Evolutionary conservation across 2,329 filamentous ascomycete genomes (phyloP).

Genomic region (Aspergillus sp.): DNA sequence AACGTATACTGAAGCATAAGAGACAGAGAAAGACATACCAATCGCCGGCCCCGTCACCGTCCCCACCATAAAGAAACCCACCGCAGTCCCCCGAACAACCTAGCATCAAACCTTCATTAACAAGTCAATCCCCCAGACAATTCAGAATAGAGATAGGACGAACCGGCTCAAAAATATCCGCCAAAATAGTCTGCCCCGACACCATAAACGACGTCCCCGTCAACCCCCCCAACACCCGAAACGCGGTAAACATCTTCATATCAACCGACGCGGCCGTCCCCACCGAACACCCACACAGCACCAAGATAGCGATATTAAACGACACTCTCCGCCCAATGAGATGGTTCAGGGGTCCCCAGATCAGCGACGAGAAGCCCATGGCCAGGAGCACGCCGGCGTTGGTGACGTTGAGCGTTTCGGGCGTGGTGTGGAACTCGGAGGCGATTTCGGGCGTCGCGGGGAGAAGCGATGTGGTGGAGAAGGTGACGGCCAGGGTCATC

Average conservation of each 20-base stretch:
- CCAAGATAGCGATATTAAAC: conserved; percentile 35
- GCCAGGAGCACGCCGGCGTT: conserved; percentile 39
- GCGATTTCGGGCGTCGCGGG: conserved; percentile 43
- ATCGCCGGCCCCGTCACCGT: conserved; percentile 45
- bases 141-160: not conserved
- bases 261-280: conserved; percentile 33
- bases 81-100: conserved; percentile 44
- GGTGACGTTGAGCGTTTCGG: conserved; percentile 36
- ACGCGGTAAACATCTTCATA: conserved; percentile 36
- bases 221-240: conserved; percentile 36
- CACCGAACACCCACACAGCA: conserved; percentile 32
- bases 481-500: conserved; percentile 43
- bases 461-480: conserved; percentile 44
- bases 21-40: conserved; percentile 25
- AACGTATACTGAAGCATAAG: not conserved
- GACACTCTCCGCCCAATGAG: conserved; percentile 31
- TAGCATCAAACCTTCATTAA: conserved; percentile 12
- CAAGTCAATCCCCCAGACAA: not conserved
- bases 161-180: conserved; percentile 42
- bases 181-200: conserved; percentile 38
- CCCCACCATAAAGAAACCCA: conserved; percentile 46
- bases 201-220: conserved; percentile 43
- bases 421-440: conserved; percentile 35
- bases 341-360: conserved; percentile 35
- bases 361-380: conserved; percentile 39